Evolutionary conservation across 2,329 filamentous ascomycete species (phyloP).

Genomic region (Lecanosticta acicola): DNA sequence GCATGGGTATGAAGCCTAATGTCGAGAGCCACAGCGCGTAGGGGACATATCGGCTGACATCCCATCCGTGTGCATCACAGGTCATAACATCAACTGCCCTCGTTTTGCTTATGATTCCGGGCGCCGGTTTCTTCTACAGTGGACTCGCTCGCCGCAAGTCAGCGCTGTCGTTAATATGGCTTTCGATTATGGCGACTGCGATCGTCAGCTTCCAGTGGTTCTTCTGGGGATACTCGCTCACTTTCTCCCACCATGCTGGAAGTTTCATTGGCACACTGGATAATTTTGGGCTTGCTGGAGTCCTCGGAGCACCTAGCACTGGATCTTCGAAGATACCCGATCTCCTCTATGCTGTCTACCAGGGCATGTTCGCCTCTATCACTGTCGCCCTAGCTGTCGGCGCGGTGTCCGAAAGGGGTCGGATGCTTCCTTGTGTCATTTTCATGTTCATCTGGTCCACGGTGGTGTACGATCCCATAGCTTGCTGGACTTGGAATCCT

Average conservation of each 20-base stretch:
- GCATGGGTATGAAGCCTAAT: too few species aligned
- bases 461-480: slow-evolving; percentile 84
- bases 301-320: slow-evolving; percentile 69
- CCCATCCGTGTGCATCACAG: too few species aligned
- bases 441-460: slow-evolving; percentile 95
- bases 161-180: slow-evolving; percentile 77
- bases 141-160: slow-evolving; percentile 85
- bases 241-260: slow-evolving; percentile 72
- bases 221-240: slow-evolving; percentile 85
- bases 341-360: slow-evolving; percentile 77
- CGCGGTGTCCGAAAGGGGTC: slow-evolving; percentile 78
- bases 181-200: slow-evolving; percentile 73
- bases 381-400: slow-evolving; percentile 81
- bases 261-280: slow-evolving; percentile 70
- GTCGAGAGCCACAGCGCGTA: too few species aligned
- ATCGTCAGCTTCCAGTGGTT: slow-evolving; percentile 90
- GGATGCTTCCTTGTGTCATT: slow-evolving; percentile 80
- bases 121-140: slow-evolving; percentile 90
- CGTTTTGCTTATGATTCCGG: slow-evolving; percentile 87
- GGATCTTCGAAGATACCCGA: slow-evolving; percentile 70
- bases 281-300: slow-evolving; percentile 74
- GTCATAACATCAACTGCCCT: slow-evolving; percentile 59
- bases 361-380: slow-evolving; percentile 83
- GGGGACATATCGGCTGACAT: too few species aligned
- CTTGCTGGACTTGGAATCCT: slow-evolving; percentile 92